A percentile compares a stretch with the other conserved stretches of the same genome.
phyloP scores from a whole-genome alignment of 306 rosid genomes.

The Cicer judaicum region DNA sequence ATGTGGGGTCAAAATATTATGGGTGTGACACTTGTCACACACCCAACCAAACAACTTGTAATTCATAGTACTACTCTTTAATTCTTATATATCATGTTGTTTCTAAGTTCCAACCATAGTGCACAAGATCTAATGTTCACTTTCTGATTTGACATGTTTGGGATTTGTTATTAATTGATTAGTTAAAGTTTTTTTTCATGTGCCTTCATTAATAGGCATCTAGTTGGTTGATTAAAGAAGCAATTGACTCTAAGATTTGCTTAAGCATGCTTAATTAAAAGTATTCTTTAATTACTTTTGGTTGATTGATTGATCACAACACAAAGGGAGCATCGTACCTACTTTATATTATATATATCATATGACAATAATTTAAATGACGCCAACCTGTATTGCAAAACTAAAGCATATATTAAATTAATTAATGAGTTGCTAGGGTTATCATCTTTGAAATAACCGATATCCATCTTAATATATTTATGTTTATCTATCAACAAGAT shows the following conservation, averaged over 20 bases:
- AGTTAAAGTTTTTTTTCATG: constrained; percentile 43
- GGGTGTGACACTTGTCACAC: constrained; percentile 49
- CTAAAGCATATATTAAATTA: not conserved
- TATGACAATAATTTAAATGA: constrained; percentile 18
- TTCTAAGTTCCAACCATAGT: constrained; percentile 46
- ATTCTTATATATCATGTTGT: constrained; percentile 34
- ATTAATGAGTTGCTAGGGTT: not conserved
- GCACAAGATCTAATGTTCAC: constrained; percentile 64
- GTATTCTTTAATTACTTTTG: not conserved
- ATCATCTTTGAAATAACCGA: constrained; percentile 39
- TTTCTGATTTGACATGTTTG: constrained; percentile 61
- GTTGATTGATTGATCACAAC: constrained; percentile 39
- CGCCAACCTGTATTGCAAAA: constrained; percentile 26
- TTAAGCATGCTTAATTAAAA: constrained; percentile 44
- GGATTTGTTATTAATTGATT: constrained; percentile 43
- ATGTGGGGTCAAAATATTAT: constrained; percentile 49
- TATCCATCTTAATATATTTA: not conserved
- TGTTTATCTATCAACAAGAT: not conserved
- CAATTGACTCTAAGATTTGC: constrained; percentile 48
- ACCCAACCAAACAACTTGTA: constrained; percentile 46
- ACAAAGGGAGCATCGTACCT: constrained; percentile 36
- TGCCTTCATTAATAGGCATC: constrained; percentile 35
- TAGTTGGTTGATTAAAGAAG: constrained; percentile 49
- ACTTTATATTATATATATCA: constrained; percentile 34
- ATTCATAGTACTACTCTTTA: constrained; percentile 24